Percentiles rank a stretch among this genome's conserved stretches.
phyloP scores from a whole-genome alignment of 345 rosid genomes.

The Acer yangbiense region DNA sequence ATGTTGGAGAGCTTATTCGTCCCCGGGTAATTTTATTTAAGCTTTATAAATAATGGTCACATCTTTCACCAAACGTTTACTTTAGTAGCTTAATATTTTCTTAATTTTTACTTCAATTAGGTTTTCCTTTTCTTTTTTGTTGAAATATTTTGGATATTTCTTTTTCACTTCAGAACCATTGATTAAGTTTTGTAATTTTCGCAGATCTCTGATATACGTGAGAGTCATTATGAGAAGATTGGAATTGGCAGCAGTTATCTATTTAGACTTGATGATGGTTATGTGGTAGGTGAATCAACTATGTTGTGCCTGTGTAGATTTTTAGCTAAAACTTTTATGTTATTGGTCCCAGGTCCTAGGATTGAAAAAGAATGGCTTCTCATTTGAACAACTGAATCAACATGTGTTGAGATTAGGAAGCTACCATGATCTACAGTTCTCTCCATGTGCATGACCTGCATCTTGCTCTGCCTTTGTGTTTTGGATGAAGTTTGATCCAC shows the following conservation, averaged over 20 bases:
- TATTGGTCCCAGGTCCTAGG: not conserved
- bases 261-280: slow-evolving; percentile 96
- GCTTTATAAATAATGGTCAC: slow-evolving; percentile 4
- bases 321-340: not conserved
- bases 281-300: slow-evolving; percentile 68
- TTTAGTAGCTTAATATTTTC: slow-evolving; percentile 1
- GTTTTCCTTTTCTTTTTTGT: slow-evolving; percentile 1
- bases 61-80: not conserved
- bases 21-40: slow-evolving; percentile 60
- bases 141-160: slow-evolving; percentile 7
- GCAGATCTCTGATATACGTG: slow-evolving; percentile 98
- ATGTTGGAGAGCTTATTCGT: slow-evolving; percentile 97
- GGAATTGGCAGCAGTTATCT: slow-evolving; percentile 99
- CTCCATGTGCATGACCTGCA: not conserved
- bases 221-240: slow-evolving; percentile 90
- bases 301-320: not conserved
- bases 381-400: slow-evolving; percentile 3
- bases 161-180: slow-evolving; percentile 18
- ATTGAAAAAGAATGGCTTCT: slow-evolving; percentile 2
- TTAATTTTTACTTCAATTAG: not conserved
- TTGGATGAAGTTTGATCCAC: not conserved
- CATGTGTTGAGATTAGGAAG: slow-evolving; percentile 5
- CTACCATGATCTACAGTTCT: slow-evolving; percentile 4
- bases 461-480: not conserved
- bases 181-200: slow-evolving; percentile 22